phyloP scores from a whole-genome alignment of 2,329 filamentous ascomycete genomes.

The Macroventuria anomochaeta region DNA sequence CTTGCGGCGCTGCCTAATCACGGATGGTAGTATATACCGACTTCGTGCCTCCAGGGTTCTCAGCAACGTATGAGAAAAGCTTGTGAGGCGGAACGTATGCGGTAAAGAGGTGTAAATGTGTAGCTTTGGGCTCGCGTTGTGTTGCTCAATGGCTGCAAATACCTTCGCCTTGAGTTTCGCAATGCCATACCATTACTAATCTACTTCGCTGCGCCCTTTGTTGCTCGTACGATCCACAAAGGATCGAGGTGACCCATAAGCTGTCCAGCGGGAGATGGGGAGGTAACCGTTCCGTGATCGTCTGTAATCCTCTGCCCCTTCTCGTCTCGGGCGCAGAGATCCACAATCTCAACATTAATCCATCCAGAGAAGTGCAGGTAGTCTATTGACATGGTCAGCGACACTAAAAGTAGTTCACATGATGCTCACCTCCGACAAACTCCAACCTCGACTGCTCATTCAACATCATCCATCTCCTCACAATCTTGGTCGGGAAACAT shows the following conservation, averaged over 20 bases:
- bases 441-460: constrained; percentile 54
- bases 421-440: constrained; percentile 54
- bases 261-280: constrained; percentile 10
- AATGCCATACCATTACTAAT: neutral
- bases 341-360: constrained; percentile 61
- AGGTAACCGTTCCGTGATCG: constrained; percentile 27
- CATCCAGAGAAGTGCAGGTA: constrained; percentile 61
- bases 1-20: neutral
- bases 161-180: too few relatives aligned
- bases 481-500: constrained; percentile 62
- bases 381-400: constrained; percentile 29
- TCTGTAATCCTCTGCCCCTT: constrained; percentile 29
- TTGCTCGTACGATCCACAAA: constrained; percentile 38
- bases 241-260: constrained; percentile 32
- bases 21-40: neutral
- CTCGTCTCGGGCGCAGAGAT: constrained; percentile 53
- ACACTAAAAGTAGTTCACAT: neutral
- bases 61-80: too few relatives aligned
- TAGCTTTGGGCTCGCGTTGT: neutral
- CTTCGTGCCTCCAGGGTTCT: too few relatives aligned
- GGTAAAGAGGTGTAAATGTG: neutral
- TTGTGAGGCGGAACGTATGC: neutral
- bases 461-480: constrained; percentile 56
- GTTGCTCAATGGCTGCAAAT: neutral
- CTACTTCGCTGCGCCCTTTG: constrained; percentile 11